phyloP scores from a whole-genome alignment of 441 rosid genomes.

The Hura crepitans region DNA sequence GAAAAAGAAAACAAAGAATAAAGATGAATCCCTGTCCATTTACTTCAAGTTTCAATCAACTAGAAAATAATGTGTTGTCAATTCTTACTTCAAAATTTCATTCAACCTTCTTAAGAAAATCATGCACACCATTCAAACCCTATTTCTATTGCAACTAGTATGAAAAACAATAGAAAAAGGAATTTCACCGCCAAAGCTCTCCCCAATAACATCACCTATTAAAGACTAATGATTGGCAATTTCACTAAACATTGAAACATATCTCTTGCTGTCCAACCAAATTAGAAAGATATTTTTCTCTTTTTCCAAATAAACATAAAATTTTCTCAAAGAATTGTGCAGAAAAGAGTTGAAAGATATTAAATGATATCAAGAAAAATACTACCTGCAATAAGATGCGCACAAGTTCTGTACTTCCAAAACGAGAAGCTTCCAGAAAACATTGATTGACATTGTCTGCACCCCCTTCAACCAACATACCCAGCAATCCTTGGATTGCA shows the following conservation, averaged over 20 bases:
- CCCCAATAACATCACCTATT: constrained; percentile 1
- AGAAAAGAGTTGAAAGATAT: background rate
- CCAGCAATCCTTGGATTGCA: constrained; percentile 76
- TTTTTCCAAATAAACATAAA: background rate
- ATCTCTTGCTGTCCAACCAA: background rate
- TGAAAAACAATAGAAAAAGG: background rate
- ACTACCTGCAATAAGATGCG: constrained; percentile 81
- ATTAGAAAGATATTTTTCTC: background rate
- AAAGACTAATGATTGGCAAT: background rate
- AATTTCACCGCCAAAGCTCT: background rate
- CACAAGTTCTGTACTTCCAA: constrained; percentile 95
- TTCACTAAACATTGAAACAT: background rate
- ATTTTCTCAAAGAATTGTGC: too few relatives aligned
- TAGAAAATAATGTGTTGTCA: background rate
- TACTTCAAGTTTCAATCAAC: background rate
- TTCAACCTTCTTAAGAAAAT: background rate
- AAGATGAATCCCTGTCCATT: background rate
- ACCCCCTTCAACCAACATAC: constrained; percentile 89
- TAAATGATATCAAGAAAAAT: background rate
- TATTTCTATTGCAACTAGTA: background rate
- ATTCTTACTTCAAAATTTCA: background rate
- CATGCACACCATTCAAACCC: background rate
- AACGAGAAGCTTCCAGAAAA: constrained; percentile 95
- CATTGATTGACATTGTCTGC: constrained; percentile 93
- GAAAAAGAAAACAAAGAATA: background rate